Percentiles rank a stretch among this genome's conserved stretches.
phyloP scores from a whole-genome alignment of 495 filamentous ascomycete species.

The Aspergillus sparsus region DNA sequence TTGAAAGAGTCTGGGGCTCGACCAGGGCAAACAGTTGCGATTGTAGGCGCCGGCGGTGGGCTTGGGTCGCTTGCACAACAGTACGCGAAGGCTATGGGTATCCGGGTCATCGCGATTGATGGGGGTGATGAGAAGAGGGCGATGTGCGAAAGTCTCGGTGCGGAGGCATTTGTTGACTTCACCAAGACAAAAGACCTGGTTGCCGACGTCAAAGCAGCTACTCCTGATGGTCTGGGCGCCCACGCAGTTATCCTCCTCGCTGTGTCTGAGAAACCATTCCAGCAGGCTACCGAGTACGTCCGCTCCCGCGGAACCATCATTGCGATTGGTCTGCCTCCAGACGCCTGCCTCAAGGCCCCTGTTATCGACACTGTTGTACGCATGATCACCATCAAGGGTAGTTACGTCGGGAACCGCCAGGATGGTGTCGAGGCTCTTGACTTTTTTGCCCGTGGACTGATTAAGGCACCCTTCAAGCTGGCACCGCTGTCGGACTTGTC shows the following conservation, averaged over 20 bases:
- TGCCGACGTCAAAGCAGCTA: neutral
- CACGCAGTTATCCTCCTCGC: conserved; percentile 10
- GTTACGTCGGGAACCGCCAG: neutral
- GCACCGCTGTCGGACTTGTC: too few species aligned
- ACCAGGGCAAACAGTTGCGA: neutral
- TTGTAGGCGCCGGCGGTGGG: conserved; percentile 11
- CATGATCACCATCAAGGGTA: neutral
- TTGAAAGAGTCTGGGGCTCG: neutral
- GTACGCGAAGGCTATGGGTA: conserved; percentile 11
- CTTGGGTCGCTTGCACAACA: conserved; percentile 10
- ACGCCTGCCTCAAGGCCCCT: neutral
- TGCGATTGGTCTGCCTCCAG: conserved; percentile 1
- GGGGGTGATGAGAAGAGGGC: neutral
- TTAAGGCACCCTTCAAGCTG: too few species aligned
- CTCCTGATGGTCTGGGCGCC: neutral
- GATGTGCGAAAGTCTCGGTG: conserved; percentile 12
- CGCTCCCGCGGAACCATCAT: neutral
- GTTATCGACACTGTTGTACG: neutral
- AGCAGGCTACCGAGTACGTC: conserved; percentile 7
- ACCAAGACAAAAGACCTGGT: conserved; percentile 4
- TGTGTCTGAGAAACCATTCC: conserved; percentile 6
- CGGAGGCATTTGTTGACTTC: conserved; percentile 13
- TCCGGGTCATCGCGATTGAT: conserved; percentile 7
- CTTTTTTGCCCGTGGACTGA: too few species aligned
- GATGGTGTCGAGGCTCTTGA: neutral